Conservation (phyloP, 208 protist species). For the Leishmania amazonensis region DNA sequence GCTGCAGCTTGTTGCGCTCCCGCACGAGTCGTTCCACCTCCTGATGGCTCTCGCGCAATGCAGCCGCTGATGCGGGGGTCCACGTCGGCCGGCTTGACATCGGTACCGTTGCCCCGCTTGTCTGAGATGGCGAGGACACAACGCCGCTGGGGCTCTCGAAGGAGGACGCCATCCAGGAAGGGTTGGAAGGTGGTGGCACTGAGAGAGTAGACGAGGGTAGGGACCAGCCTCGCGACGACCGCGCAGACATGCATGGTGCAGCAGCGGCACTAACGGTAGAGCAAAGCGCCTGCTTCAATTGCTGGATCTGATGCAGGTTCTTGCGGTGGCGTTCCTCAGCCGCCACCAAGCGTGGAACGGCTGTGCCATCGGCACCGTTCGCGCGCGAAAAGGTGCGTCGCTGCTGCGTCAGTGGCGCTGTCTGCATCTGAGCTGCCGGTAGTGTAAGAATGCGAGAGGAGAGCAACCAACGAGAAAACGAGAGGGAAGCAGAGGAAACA, state of each 20-base stretch:
- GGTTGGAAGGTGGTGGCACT: background rate
- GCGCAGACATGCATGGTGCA: background rate
- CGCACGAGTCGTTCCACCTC: conserved; percentile 23
- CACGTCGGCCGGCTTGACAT: background rate
- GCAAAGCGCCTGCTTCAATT: conserved; percentile 26
- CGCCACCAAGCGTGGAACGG: conserved; percentile 19
- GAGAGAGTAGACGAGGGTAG: conserved; percentile 5
- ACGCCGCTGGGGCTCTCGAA: background rate
- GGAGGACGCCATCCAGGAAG: background rate
- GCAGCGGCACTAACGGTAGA: conserved; percentile 19
- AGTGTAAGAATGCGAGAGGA: background rate
- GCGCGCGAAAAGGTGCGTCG: conserved; percentile 24
- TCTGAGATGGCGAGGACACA: background rate
- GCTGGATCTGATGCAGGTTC: conserved; percentile 24
- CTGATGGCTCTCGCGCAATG: conserved; percentile 22
- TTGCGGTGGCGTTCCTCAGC: conserved; percentile 24
- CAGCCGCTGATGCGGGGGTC: conserved; percentile 5
- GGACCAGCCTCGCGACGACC: conserved; percentile 2
- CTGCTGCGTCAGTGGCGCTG: background rate
- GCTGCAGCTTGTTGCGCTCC: conserved; percentile 27
- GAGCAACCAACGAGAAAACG: background rate
- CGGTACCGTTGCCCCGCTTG: background rate
- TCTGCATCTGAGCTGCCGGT: conserved; percentile 2
- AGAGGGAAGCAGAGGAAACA: background rate
- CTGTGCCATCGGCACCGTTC: conserved; percentile 13